A percentile compares a stretch with the other conserved stretches of the same genome.
These are phyloP conservation scores for Neospora caninum DNA, from an alignment of 169 alveolate genomes.

Conservation along the genomic window DNA sequence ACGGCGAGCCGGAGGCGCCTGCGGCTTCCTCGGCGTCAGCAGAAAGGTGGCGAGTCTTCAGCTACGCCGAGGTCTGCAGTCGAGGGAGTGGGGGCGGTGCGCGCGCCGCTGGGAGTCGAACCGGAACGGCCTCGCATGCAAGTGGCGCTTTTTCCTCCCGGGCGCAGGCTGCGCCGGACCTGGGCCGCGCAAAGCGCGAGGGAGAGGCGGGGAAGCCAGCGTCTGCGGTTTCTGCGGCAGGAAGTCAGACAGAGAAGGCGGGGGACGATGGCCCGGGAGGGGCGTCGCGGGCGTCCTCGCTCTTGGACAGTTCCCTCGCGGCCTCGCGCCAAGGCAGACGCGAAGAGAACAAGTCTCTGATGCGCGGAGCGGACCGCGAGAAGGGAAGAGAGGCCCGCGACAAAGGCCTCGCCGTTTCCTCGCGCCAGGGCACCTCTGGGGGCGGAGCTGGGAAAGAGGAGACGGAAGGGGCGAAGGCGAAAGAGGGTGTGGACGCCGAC, in stretches of 20 bases:
- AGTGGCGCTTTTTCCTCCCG: neutral
- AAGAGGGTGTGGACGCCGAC: neutral
- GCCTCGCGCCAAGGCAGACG: neutral
- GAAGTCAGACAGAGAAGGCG: neutral
- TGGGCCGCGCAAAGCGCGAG: neutral
- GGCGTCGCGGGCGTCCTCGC: neutral
- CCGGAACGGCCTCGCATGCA: neutral
- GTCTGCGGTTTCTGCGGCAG: neutral
- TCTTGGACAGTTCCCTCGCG: neutral
- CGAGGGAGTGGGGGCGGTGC: conserved; percentile 7
- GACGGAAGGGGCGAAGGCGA: neutral
- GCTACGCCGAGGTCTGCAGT: conserved; percentile 38
- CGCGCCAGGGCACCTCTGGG: neutral
- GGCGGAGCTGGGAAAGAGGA: neutral
- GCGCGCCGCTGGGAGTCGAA: neutral
- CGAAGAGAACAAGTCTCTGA: neutral
- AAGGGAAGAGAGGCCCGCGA: neutral
- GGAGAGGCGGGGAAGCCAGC: neutral
- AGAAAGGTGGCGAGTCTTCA: conserved; percentile 3
- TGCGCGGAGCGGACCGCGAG: too few species aligned
- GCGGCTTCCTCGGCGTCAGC: neutral
- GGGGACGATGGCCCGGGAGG: neutral
- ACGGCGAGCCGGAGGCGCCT: neutral
- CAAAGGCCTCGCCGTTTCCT: neutral
- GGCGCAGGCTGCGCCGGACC: neutral